Evolutionary conservation across 768 basidiomycete genomes (phyloP).

Genomic region (Rhizopogon rudus): DNA sequence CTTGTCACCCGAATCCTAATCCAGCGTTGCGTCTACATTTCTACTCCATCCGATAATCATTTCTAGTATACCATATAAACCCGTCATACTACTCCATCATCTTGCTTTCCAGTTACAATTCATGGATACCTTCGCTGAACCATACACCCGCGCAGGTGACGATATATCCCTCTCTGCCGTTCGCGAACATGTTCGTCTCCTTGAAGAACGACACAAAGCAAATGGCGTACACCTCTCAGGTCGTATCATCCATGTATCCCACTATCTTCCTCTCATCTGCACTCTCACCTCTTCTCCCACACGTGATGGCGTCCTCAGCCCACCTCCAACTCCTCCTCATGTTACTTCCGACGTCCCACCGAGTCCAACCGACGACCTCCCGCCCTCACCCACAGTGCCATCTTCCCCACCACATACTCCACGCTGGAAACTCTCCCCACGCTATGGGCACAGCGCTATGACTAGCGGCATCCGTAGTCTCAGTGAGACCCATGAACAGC

Average conservation of each 20-base stretch:
- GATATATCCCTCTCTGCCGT: constrained; percentile 69
- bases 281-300: constrained; percentile 39
- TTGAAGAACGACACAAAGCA: constrained; percentile 68
- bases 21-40: too few species aligned
- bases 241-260: constrained; percentile 87
- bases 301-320: constrained; percentile 52
- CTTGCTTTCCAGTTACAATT: background rate
- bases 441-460: constrained; percentile 94
- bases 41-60: too few species aligned
- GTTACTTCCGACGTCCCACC: constrained; percentile 43
- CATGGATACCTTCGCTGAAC: constrained; percentile 75
- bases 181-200: constrained; percentile 60
- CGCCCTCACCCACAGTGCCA: constrained; percentile 11
- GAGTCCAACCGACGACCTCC: constrained; percentile 20
- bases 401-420: constrained; percentile 2
- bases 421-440: constrained; percentile 71
- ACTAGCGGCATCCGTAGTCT: constrained; percentile 88
- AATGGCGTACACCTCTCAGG: constrained; percentile 77
- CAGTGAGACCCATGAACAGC: constrained; percentile 78
- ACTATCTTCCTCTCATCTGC: constrained; percentile 79
- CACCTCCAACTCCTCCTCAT: constrained; percentile 75
- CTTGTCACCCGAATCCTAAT: too few species aligned
- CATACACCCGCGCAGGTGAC: constrained; percentile 59
- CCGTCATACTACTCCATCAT: too few species aligned
- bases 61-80: too few species aligned